Evolutionary conservation across 106 monocot species (phyloP).

Genomic region (Alisma plantagoaquatica): DNA sequence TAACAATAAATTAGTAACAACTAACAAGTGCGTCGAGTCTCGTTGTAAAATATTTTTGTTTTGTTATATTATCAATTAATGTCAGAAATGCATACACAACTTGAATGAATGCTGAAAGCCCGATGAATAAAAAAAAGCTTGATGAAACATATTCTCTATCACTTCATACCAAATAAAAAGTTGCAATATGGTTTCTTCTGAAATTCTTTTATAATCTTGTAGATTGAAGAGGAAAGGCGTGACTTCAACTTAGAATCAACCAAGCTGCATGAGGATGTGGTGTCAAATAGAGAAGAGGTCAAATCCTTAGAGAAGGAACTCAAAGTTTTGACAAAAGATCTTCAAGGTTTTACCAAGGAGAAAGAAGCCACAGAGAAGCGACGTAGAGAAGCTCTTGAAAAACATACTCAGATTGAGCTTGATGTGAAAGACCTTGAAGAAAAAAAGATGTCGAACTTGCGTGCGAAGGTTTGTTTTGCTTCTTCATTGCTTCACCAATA

Average conservation of each 20-base stretch:
- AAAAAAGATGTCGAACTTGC: conserved; percentile 42
- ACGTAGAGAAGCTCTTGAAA: conserved; percentile 62
- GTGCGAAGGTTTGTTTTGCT: conserved; percentile 56
- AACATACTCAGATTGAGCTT: conserved; percentile 70
- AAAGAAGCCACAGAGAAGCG: conserved; percentile 53
- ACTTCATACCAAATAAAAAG: no score
- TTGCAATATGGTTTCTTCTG: no score
- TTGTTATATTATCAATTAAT: no score
- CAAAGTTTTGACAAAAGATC: conserved; percentile 59
- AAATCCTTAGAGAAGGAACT: conserved; percentile 64
- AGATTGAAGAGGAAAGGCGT: conserved; percentile 72
- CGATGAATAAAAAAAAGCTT: no score
- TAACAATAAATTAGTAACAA: no score
- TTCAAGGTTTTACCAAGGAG: conserved; percentile 65
- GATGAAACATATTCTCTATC: no score
- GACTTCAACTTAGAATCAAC: conserved; percentile 70
- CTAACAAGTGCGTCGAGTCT: no score
- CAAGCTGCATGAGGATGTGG: conserved; percentile 48
- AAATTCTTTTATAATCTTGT: no score
- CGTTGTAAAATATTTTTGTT: no score
- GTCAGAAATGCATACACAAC: no score
- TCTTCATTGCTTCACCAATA: no score
- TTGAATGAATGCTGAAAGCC: no score
- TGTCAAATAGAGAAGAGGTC: conserved; percentile 52
- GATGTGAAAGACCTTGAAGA: conserved; percentile 93